These are phyloP conservation scores for Cyclanthera cordifolia DNA, from an alignment of 306 rosid species.

Conservation along the genomic window DNA sequence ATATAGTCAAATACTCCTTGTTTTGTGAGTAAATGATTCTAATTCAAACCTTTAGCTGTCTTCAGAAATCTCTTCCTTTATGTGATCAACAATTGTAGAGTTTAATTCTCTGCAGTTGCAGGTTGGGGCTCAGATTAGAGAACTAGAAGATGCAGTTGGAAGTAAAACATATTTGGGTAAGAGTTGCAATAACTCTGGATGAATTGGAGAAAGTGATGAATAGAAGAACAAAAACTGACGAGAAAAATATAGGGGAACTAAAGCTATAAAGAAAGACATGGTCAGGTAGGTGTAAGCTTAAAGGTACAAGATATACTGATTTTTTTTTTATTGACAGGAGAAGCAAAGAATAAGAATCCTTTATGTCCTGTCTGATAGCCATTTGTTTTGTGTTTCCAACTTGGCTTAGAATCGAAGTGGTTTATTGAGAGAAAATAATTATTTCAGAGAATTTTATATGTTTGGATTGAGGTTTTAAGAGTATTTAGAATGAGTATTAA, in stretches of 20 bases:
- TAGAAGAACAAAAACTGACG: not conserved
- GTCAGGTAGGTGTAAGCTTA: no score
- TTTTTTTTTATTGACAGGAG: constrained; percentile 43
- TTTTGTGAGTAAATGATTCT: not conserved
- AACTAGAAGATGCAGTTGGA: constrained; percentile 60
- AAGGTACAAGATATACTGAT: constrained; percentile 14
- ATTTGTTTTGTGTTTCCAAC: no score
- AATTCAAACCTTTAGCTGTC: not conserved
- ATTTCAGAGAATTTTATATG: no score
- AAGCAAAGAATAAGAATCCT: constrained; percentile 20
- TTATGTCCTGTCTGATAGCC: no score
- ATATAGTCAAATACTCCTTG: not conserved
- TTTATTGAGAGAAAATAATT: no score
- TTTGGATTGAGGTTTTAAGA: no score
- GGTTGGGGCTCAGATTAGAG: constrained; percentile 57
- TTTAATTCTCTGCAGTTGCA: constrained; percentile 12
- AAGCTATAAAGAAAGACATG: no score
- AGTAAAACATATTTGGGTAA: constrained; percentile 43
- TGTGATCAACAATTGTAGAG: not conserved
- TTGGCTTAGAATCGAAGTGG: no score
- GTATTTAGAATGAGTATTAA: no score
- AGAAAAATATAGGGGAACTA: no score
- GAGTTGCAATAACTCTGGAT: no score
- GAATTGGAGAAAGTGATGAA: not conserved
- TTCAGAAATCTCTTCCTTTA: not conserved